phyloP scores from a whole-genome alignment of 1,139 yeast genomes.

The Fermentozyma sake region DNA sequence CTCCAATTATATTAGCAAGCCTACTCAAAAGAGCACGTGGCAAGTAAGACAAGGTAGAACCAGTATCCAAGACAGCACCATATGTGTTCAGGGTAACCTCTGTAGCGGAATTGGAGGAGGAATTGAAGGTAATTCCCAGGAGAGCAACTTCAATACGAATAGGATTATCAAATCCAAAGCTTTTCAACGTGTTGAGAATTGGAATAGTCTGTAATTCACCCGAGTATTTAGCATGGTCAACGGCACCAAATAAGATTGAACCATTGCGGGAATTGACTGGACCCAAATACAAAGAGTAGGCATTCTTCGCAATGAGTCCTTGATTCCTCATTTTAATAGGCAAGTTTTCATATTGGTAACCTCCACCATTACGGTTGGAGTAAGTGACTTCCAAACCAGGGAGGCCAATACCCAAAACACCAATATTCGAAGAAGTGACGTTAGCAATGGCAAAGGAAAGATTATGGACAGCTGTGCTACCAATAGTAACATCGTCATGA shows the following conservation, averaged over 20 bases:
- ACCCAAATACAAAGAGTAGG: conserved; percentile 44
- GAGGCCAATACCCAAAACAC: conserved; percentile 55
- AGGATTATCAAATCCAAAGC: conserved; percentile 17
- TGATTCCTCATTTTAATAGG: conserved; percentile 51
- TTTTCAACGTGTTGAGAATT: conserved; percentile 19
- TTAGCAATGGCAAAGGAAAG: conserved; percentile 52
- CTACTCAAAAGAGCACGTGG: conserved; percentile 21
- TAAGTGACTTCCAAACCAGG: conserved; percentile 43
- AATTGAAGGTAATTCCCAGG: conserved; percentile 12
- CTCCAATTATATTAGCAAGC: conserved; percentile 28
- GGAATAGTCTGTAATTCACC: conserved; percentile 39
- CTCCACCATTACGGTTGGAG: conserved; percentile 10
- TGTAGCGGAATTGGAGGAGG: conserved; percentile 2
- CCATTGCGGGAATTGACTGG: conserved; percentile 25
- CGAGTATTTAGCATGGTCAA: conserved; percentile 47
- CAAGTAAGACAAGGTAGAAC: conserved; percentile 34
- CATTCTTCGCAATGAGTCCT: conserved; percentile 44
- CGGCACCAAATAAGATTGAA: conserved; percentile 52
- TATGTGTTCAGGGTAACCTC: conserved; percentile 9
- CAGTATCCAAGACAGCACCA: conserved; percentile 17
- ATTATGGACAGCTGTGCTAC: conserved; percentile 34
- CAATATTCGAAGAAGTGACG: conserved; percentile 36
- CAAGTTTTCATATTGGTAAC: conserved; percentile 45
- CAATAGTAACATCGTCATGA: conserved; percentile 38
- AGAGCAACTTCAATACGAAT: conserved; percentile 26